Evolutionary conservation across 441 rosid species (phyloP).

Genomic region (Daphne laureola): DNA sequence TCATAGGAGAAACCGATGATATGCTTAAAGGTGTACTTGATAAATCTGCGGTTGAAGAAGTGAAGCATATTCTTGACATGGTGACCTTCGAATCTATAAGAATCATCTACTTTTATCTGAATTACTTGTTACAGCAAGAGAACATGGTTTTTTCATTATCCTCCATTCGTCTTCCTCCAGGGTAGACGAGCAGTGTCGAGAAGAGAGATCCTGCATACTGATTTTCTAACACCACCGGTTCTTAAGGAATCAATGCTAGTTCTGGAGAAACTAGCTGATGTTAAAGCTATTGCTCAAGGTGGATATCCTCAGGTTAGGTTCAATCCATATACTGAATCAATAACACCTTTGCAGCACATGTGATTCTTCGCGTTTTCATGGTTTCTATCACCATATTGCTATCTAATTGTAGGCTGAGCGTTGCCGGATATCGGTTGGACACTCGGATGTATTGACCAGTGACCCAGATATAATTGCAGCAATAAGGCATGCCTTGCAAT

Average conservation of each 20-base stretch:
- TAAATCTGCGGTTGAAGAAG: slow-evolving; percentile 49
- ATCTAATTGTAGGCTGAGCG: slow-evolving; percentile 65
- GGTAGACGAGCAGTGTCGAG: slow-evolving; percentile 61
- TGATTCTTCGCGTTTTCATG: neutral
- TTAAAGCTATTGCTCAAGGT: slow-evolving; percentile 64
- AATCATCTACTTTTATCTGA: neutral
- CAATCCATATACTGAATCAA: neutral
- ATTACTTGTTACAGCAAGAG: neutral
- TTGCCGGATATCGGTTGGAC: slow-evolving; percentile 79
- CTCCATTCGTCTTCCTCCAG: slow-evolving; percentile 21
- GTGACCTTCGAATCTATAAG: slow-evolving; percentile 22
- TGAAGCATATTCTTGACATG: slow-evolving; percentile 68
- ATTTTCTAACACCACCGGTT: slow-evolving; percentile 84
- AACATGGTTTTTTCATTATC: neutral
- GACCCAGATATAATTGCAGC: slow-evolving; percentile 73
- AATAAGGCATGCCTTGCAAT: slow-evolving; percentile 38
- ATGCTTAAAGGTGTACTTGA: slow-evolving; percentile 56
- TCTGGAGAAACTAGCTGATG: slow-evolving; percentile 54
- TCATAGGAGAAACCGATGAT: slow-evolving; percentile 46
- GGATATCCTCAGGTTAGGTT: slow-evolving; percentile 78
- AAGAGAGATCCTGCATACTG: slow-evolving; percentile 61
- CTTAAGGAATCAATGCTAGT: slow-evolving; percentile 55
- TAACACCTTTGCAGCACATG: no score
- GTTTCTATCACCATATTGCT: slow-evolving; percentile 1
- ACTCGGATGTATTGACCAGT: slow-evolving; percentile 45